Percentiles rank a stretch among this genome's conserved stretches.
Conservation (phyloP, 352 stramenopile genomes). For the Peronosclerospora sorghi region DNA sequence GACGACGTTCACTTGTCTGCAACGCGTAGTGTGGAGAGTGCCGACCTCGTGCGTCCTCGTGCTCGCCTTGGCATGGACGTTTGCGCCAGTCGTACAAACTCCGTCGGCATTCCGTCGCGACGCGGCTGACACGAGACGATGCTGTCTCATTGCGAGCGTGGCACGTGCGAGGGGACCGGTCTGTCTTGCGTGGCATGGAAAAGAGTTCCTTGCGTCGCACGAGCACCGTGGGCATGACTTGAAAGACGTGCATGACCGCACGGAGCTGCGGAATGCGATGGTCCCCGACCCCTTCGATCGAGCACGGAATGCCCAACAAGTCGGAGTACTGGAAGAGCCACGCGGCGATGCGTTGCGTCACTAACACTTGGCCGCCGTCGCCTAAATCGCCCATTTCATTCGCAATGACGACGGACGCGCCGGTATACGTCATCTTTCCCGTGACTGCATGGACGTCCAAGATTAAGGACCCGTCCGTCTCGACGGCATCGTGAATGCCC, state of each 20-base stretch:
- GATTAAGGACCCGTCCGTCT: conserved; percentile 24
- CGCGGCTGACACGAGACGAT: conserved; percentile 11
- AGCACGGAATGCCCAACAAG: conserved; percentile 22
- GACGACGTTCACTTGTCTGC: neutral
- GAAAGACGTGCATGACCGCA: conserved; percentile 28
- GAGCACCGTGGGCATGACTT: conserved; percentile 24
- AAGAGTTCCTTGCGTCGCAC: conserved; percentile 29
- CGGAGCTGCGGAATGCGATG: conserved; percentile 31
- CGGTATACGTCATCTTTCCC: conserved; percentile 48
- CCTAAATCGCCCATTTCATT: conserved; percentile 44
- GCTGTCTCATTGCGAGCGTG: conserved; percentile 3
- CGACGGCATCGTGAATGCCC: conserved; percentile 42
- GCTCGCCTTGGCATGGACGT: conserved; percentile 2
- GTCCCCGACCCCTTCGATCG: conserved; percentile 25
- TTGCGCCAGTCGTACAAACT: conserved; percentile 22
- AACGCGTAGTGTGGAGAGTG: conserved; percentile 14
- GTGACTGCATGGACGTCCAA: conserved; percentile 37
- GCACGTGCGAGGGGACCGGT: conserved; percentile 1
- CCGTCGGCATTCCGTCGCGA: conserved; percentile 14
- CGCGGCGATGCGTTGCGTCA: conserved; percentile 34
- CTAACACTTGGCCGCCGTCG: conserved; percentile 40
- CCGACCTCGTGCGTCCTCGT: conserved; percentile 2
- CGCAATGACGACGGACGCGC: conserved; percentile 36
- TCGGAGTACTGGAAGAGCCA: conserved; percentile 36
- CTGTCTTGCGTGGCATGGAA: conserved; percentile 16